These are phyloP conservation scores for Malus hybrid DNA, from an alignment of 331 rosid species.

Conservation along the genomic window DNA sequence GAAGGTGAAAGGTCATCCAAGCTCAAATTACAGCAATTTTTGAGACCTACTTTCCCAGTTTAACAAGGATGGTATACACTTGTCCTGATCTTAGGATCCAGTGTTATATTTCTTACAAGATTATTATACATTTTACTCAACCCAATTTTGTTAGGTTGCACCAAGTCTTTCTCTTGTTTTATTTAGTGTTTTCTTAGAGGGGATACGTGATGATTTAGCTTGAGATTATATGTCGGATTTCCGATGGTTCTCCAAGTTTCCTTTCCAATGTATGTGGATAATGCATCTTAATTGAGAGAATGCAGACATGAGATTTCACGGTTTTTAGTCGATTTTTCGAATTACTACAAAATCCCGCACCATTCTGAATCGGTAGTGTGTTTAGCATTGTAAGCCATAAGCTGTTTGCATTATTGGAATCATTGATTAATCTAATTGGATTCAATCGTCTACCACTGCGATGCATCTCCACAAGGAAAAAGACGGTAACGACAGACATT, in stretches of 20 bases:
- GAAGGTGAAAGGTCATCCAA: constrained; percentile 88
- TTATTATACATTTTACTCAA: neutral
- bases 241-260: neutral
- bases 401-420: no score
- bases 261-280: neutral
- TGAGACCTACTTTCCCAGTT: constrained; percentile 64
- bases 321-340: neutral
- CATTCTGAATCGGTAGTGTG: no score
- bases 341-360: neutral
- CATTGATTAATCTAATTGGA: no score
- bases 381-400: no score
- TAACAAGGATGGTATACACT: constrained; percentile 74
- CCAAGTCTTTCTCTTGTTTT: neutral
- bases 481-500: no score
- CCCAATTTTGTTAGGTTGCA: constrained; percentile 11
- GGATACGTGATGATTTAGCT: neutral
- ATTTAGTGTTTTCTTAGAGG: no score
- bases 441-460: no score
- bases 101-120: neutral
- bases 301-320: neutral
- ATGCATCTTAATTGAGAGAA: neutral
- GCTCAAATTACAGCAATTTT: constrained; percentile 64
- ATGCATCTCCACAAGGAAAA: no score
- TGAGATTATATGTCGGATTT: neutral
- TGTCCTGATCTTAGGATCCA: constrained; percentile 31